These are phyloP conservation scores for Dryas integrifolia DNA, from an alignment of 331 rosid species.

Conservation along the genomic window DNA sequence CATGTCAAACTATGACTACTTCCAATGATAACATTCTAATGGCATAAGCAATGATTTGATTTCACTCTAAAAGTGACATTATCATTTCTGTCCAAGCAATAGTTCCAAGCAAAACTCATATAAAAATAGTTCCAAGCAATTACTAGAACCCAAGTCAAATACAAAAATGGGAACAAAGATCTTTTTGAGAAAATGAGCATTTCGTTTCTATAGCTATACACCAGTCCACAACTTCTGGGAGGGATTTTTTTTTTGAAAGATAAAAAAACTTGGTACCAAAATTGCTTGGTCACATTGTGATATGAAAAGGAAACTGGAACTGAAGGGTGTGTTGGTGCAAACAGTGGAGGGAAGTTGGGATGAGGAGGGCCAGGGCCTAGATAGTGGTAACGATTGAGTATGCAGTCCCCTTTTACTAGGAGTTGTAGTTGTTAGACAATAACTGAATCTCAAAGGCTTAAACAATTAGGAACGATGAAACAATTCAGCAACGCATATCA, in stretches of 20 bases:
- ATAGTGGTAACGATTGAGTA: too few relatives aligned
- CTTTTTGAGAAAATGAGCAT: neutral
- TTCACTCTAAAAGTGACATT: neutral
- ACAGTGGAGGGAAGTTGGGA: neutral
- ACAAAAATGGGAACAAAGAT: neutral
- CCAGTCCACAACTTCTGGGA: neutral
- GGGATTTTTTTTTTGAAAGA: too few relatives aligned
- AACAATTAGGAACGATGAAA: too few relatives aligned
- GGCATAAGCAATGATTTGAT: conserved; percentile 1
- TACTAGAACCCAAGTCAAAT: neutral
- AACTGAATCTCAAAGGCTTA: too few relatives aligned
- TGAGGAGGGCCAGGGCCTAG: too few relatives aligned
- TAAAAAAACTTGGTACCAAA: neutral
- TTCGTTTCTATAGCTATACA: neutral
- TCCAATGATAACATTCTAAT: neutral
- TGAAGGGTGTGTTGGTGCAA: neutral
- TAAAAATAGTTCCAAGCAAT: too few relatives aligned
- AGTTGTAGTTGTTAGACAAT: too few relatives aligned
- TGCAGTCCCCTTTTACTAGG: too few relatives aligned
- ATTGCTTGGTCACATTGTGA: neutral
- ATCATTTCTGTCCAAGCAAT: neutral
- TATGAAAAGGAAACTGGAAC: neutral
- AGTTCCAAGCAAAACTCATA: too few relatives aligned
- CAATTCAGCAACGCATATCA: too few relatives aligned
- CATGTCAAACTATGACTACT: neutral